These are phyloP conservation scores for Phoma sp. DNA, from an alignment of 2,329 filamentous ascomycete genomes.

Conservation along the genomic window DNA sequence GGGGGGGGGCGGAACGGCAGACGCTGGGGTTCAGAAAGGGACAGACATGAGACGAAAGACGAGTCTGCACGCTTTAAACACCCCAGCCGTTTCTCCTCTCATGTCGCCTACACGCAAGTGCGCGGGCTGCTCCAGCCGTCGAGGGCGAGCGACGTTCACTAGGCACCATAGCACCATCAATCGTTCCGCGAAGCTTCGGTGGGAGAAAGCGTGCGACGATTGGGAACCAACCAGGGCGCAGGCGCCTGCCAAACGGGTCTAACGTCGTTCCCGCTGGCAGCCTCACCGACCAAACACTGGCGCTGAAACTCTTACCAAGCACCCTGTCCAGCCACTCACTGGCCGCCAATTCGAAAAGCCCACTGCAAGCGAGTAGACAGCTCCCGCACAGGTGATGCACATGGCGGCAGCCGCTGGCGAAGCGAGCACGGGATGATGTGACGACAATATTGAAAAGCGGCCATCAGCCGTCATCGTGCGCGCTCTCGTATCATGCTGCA, in stretches of 20 bases:
- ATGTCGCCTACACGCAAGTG: conserved; percentile 30
- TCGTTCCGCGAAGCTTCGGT: conserved; percentile 25
- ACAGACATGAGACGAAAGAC: conserved; percentile 41
- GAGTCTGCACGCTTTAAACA: conserved; percentile 36
- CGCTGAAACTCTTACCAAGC: conserved; percentile 5
- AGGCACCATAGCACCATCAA: conserved; percentile 23
- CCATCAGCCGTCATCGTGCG: conserved; percentile 19
- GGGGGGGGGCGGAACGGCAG: conserved; percentile 29
- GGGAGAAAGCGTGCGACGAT: conserved; percentile 16
- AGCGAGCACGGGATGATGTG: conserved; percentile 29
- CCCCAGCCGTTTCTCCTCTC: conserved; percentile 31
- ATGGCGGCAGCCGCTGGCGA: conserved; percentile 32
- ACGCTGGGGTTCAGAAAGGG: conserved; percentile 29
- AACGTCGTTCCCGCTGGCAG: conserved; percentile 28
- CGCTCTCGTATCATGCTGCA: conserved; percentile 16
- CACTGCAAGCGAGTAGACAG: conserved; percentile 25
- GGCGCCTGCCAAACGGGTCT: conserved; percentile 31
- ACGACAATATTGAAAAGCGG: conserved; percentile 26
- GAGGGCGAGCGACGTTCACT: conserved; percentile 18
- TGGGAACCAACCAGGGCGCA: conserved; percentile 28
- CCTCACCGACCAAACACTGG: conserved; percentile 18
- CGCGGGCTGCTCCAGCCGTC: conserved; percentile 13
- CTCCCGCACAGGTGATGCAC: conserved; percentile 19
- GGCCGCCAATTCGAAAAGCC: conserved; percentile 19
- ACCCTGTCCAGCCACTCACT: conserved; percentile 17